Percentiles rank a stretch among this genome's conserved stretches.
phyloP scores from a whole-genome alignment of 2,329 filamentous ascomycete genomes.

The Graphiopsis chlorocephala region DNA sequence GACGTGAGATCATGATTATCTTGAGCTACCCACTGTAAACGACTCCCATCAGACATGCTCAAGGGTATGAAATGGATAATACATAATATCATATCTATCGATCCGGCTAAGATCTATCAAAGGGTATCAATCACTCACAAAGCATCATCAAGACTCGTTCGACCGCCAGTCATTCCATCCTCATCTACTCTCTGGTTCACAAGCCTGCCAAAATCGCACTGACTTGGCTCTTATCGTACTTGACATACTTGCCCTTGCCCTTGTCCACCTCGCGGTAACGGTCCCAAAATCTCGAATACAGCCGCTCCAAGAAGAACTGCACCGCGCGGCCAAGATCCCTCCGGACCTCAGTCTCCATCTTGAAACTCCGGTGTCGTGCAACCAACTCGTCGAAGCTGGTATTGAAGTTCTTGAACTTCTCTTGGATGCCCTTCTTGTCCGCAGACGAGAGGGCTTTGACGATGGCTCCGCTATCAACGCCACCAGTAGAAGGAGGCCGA shows the following conservation, averaged over 20 bases:
- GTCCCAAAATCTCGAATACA: constrained; percentile 95
- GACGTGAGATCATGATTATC: no score
- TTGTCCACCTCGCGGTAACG: constrained; percentile 97
- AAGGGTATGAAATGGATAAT: not conserved
- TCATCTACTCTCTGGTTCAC: not conserved
- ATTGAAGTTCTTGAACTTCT: constrained; percentile 94
- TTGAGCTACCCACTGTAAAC: no score
- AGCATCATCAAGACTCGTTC: not conserved
- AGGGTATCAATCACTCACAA: not conserved
- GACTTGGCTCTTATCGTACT: constrained; percentile 86
- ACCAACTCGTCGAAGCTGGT: constrained; percentile 85
- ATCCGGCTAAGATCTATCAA: not conserved
- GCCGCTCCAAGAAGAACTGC: constrained; percentile 84
- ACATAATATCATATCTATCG: not conserved
- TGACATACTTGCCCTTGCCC: constrained; percentile 96
- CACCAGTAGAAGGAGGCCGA: constrained; percentile 69
- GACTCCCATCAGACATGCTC: no score
- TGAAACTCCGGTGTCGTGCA: constrained; percentile 73
- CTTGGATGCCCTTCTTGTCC: constrained; percentile 93
- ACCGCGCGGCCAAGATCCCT: constrained; percentile 78
- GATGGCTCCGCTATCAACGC: constrained; percentile 74
- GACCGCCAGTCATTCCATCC: not conserved
- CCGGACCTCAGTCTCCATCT: constrained; percentile 88
- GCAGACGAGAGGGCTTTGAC: constrained; percentile 81
- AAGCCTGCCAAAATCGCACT: constrained; percentile 54